Evolutionary conservation across 768 basidiomycete species (phyloP).

Genomic region (Paxillus ammoniavirescens): DNA sequence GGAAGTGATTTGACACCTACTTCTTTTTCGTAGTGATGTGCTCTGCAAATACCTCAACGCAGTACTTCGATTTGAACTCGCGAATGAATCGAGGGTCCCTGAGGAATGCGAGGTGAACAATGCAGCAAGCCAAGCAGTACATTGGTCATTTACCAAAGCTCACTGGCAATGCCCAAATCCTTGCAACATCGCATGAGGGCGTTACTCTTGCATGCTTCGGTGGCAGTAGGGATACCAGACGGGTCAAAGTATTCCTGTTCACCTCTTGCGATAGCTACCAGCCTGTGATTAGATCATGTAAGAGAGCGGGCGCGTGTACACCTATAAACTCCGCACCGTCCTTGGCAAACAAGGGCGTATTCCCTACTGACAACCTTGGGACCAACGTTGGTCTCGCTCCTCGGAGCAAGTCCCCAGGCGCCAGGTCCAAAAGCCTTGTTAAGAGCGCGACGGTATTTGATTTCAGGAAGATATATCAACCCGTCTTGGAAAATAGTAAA

Average conservation of each 20-base stretch:
- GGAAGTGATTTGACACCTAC: constrained; percentile 45
- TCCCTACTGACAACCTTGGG: constrained; percentile 88
- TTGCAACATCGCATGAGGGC: constrained; percentile 98
- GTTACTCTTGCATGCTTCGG: constrained; percentile 94
- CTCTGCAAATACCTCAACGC: constrained; percentile 83
- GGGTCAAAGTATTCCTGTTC: constrained; percentile 98
- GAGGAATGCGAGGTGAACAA: neutral
- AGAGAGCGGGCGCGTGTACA: neutral
- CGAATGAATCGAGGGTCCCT: constrained; percentile 98
- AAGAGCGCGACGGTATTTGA: constrained; percentile 89
- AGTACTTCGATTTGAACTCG: constrained; percentile 83
- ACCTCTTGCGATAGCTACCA: constrained; percentile 88
- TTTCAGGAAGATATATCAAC: constrained; percentile 92
- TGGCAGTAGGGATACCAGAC: constrained; percentile 86
- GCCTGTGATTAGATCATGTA: constrained; percentile 38
- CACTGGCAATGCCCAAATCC: constrained; percentile 93
- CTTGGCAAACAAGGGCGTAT: constrained; percentile 91
- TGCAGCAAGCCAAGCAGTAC: neutral
- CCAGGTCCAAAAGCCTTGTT: constrained; percentile 96
- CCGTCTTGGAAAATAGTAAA: constrained; percentile 57
- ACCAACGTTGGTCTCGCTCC: constrained; percentile 87
- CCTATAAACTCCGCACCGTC: constrained; percentile 53
- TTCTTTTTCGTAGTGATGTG: constrained; percentile 86
- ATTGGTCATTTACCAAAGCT: constrained; percentile 70
- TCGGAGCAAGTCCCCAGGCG: constrained; percentile 94